phyloP scores from a whole-genome alignment of 1,284 basidiomycete species.

The Ustilago vetiveriae region DNA sequence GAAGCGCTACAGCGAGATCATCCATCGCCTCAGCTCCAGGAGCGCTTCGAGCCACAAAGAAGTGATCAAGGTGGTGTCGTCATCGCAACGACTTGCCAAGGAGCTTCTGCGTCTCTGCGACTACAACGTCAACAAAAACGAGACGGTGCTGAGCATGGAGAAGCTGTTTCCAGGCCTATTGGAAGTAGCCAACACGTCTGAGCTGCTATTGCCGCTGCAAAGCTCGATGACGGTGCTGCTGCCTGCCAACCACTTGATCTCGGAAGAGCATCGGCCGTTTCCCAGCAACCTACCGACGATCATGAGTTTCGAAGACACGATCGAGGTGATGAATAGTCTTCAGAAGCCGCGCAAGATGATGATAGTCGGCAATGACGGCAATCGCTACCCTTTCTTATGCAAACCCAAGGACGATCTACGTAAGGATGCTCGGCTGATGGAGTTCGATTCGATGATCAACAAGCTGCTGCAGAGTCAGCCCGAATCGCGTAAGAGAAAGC shows the following conservation, averaged over 20 bases:
- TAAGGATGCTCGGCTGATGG: conserved; percentile 97
- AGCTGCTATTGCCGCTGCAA: conserved; percentile 79
- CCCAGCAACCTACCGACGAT: conserved; percentile 81
- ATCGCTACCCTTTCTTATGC: conserved; percentile 88
- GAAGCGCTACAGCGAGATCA: conserved; percentile 74
- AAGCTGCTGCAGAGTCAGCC: conserved; percentile 93
- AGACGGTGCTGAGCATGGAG: conserved; percentile 48
- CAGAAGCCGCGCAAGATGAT: conserved; percentile 92
- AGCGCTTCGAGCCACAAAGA: conserved; percentile 34
- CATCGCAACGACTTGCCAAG: conserved; percentile 58
- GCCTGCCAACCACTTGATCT: conserved; percentile 69
- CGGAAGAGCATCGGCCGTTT: conserved; percentile 83
- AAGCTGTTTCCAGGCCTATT: conserved; percentile 55
- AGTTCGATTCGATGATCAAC: conserved; percentile 98
- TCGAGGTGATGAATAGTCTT: conserved; percentile 92
- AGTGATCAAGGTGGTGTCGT: conserved; percentile 47
- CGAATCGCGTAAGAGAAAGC: conserved; percentile 74
- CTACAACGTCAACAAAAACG: conserved; percentile 47
- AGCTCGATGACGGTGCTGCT: conserved; percentile 89
- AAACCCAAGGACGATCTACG: conserved; percentile 98
- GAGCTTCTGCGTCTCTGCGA: conserved; percentile 63
- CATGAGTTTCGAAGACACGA: conserved; percentile 74
- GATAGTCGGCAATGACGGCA: conserved; percentile 83
- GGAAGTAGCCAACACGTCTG: conserved; percentile 43
- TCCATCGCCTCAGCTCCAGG: conserved; percentile 66